Evolutionary conservation across 176 grass and related monocot species (phyloP), one percentile per base, ranked within the genome.

Genomic region (Juncus effusus): DNA sequence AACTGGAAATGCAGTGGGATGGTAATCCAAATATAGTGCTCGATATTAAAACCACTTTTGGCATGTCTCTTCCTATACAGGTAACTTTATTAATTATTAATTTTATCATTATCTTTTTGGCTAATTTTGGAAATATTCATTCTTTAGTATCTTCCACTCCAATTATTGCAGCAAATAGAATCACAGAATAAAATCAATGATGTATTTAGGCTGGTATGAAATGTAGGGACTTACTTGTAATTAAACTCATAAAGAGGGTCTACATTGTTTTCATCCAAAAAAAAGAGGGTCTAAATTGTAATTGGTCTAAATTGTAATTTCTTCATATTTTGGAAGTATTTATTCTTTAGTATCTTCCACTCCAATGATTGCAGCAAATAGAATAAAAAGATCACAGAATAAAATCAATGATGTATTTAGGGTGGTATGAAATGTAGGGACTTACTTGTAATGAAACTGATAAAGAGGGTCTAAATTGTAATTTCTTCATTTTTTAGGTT

Each of bases 41-140:
- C 59, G 94, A 97, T 69, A 88, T 97, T 65, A 78, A 81, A 68
- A 97, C 94, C 74, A 84, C 70, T 68, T 50, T 97, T 63, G 94
- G 94, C 61, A 81, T 97, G 55, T 83, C 85, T 75, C 94, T 97
- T 86, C 88, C 94, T 72, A 82, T 92, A 75, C 88, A 97, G 93
- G 93, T 97, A 87, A 80, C 69, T 67, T 11, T 41, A 15, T 70
- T 15, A 6, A 47, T 9, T 47, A 47, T 47, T 47, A 47, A 6
- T 47, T 47, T 47, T 5, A 47, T 47, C 44, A 47, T 47, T 9
- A 47, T 47, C 4, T 47, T 28, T 28, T 28, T 28, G 4, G 4
- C 4, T 6, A 47, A 47, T 47, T 47, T 47, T 47, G 4, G 44
- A 47, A 47, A 47, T 47, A 6, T 47, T 9, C 44, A 9, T 47